Evolutionary conservation across 805 yeast species (phyloP), one percentile per base, ranked within the genome.

Genomic region (Barnettozyma sucrosica): DNA sequence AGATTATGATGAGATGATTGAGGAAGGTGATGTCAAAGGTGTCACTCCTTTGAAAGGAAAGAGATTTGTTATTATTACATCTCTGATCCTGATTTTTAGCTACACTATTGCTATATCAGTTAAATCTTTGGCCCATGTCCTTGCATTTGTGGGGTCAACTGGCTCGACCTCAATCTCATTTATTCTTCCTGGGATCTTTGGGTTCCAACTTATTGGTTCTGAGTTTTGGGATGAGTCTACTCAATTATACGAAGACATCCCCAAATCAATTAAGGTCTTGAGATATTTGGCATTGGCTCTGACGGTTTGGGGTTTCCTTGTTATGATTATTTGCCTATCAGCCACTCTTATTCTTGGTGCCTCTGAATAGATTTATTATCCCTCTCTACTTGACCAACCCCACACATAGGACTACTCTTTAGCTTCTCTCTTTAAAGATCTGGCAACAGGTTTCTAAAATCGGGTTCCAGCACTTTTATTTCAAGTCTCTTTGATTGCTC

Each of bases 101-200:
- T 89, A 84, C 61, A 46, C 69, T 1, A 69, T 84, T 9, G 93
- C 97, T 0, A 66, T 83, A 32, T 64, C 79, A 4, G 83, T 89
- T 26, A 69, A 69, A 13, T 87, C 96, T 0, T 77, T 89, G 55
- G 95, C 92, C 24, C 76, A 82, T 41, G 90, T 90, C 13, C 69
- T 89, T 55, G 89, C 96, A 2, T 71, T 89, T 53, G 96, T 89
- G 4, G 97, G 97, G 2, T 86, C 96, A 1, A 89, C 96, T 0
- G 97, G 97, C 0, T 87, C 96, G 1, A 89, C 97, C 0, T 79
- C 95, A 5, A 89, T 90, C 44, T 89, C 96, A 11, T 89, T 89
- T 61, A 89, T 88, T 25, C 71, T 89, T 41, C 97, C 97, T 0
- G 97, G 97, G 0, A 68, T 88, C 20, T 88, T 89, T 61, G 95